Conservation (phyloP, 805 yeast species). For the Metschnikowia koreensis region DNA sequence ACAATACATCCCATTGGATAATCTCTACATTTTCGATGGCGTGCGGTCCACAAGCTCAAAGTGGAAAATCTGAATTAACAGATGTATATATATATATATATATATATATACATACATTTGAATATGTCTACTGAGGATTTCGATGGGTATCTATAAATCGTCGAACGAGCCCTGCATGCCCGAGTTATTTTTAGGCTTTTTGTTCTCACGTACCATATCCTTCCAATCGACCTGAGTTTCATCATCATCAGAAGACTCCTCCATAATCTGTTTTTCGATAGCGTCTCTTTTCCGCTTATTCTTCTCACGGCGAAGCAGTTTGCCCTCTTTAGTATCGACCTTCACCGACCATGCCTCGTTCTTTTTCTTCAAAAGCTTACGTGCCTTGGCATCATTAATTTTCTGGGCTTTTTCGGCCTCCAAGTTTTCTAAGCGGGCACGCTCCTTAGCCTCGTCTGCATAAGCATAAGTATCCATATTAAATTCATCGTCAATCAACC, state of each 20-base stretch:
- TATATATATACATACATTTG: too few relatives aligned
- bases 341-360: conserved; percentile 83
- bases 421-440: conserved; percentile 55
- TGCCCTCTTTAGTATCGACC: conserved; percentile 57
- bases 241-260: conserved; percentile 44
- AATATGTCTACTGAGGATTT: too few relatives aligned
- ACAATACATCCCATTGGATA: conserved; percentile 79
- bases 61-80: conserved; percentile 26
- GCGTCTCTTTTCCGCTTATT: conserved; percentile 65
- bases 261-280: conserved; percentile 51
- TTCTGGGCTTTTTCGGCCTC: conserved; percentile 43
- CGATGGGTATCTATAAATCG: conserved; percentile 27
- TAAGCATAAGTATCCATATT: conserved; percentile 70
- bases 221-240: conserved; percentile 78
- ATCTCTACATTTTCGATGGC: conserved; percentile 73
- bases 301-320: conserved; percentile 63
- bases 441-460: conserved; percentile 63
- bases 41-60: conserved; percentile 48
- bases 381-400: conserved; percentile 39
- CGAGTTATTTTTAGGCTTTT: conserved; percentile 48
- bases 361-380: conserved; percentile 47
- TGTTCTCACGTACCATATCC: conserved; percentile 64
- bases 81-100: neutral
- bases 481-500: conserved; percentile 56
- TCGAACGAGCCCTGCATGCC: conserved; percentile 61